These are phyloP conservation scores for Neltuma alba DNA, from an alignment of 306 rosid genomes.

Conservation along the genomic window DNA sequence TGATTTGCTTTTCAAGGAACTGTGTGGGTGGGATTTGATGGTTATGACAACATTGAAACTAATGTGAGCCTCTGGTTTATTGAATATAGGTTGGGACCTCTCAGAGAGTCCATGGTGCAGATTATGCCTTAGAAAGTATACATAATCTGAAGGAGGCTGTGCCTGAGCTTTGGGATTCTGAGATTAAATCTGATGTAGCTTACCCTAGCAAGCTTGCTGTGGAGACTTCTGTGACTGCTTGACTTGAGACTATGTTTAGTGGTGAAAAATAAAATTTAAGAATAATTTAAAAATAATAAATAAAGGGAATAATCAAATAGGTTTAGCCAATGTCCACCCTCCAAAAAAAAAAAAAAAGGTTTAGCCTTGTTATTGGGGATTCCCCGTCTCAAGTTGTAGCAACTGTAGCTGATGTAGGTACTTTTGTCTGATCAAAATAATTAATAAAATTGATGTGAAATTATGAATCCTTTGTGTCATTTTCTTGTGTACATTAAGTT, in stretches of 20 bases:
- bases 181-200: constrained; percentile 68
- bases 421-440: constrained; percentile 37
- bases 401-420: constrained; percentile 49
- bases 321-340: no score
- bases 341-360: no score
- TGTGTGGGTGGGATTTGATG: background rate
- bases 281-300: background rate
- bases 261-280: constrained; percentile 1
- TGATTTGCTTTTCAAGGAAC: background rate
- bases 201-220: constrained; percentile 77
- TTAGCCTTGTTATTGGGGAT: constrained; percentile 31
- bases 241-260: constrained; percentile 6
- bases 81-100: constrained; percentile 73
- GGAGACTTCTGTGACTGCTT: constrained; percentile 91
- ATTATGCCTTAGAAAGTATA: constrained; percentile 90
- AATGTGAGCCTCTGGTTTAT: constrained; percentile 5
- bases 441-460: constrained; percentile 28
- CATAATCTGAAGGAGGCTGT: constrained; percentile 92
- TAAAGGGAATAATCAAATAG: background rate
- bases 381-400: constrained; percentile 29
- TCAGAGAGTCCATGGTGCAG: constrained; percentile 90
- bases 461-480: constrained; percentile 8
- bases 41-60: background rate
- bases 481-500: background rate
- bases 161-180: constrained; percentile 85